Conservation (phyloP, 805 yeast genomes). For the Kazachstania bromeliacearum region DNA sequence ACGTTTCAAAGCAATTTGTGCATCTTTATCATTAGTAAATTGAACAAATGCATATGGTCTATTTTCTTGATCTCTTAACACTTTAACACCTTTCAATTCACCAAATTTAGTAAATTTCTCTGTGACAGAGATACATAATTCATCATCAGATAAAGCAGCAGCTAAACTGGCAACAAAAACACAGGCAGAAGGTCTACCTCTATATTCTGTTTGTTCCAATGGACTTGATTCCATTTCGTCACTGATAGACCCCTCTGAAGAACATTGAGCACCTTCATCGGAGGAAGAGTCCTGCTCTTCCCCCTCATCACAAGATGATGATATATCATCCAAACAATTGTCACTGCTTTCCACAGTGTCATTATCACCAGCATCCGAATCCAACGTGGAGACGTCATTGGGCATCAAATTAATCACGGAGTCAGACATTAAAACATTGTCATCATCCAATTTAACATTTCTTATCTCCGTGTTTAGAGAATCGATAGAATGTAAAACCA, state of each 20-base stretch:
- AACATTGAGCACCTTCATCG: not conserved
- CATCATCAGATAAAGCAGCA: constrained; percentile 54
- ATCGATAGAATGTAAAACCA: too few relatives aligned
- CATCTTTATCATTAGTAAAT: constrained; percentile 61
- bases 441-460: not conserved
- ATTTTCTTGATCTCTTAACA: constrained; percentile 67
- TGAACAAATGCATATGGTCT: constrained; percentile 93
- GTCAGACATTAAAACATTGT: constrained; percentile 6
- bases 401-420: constrained; percentile 17
- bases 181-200: constrained; percentile 75
- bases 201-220: constrained; percentile 12
- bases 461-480: too few relatives aligned
- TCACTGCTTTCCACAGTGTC: too few relatives aligned
- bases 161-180: constrained; percentile 81
- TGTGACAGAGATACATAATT: constrained; percentile 58
- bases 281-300: constrained; percentile 1
- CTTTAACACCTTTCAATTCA: constrained; percentile 61
- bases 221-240: not conserved
- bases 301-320: not conserved
- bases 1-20: constrained; percentile 51
- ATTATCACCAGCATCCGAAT: constrained; percentile 13
- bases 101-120: constrained; percentile 68
- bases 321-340: too few relatives aligned
- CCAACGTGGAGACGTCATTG: constrained; percentile 18
- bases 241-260: not conserved